These are phyloP conservation scores for Leccinum subgranulosum DNA, from an alignment of 768 basidiomycete species.

Conservation along the genomic window DNA sequence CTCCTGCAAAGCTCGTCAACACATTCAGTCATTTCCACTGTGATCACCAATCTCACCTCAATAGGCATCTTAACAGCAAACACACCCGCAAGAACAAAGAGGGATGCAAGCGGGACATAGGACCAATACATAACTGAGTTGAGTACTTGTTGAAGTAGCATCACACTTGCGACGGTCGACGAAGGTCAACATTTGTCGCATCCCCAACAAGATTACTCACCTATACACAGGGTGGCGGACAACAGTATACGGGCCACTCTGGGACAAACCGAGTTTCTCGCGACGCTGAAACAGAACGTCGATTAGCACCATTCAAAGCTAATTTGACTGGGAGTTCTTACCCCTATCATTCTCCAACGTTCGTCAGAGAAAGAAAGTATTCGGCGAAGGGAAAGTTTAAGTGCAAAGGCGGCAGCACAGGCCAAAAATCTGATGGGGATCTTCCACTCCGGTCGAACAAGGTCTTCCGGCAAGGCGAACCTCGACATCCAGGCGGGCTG, in stretches of 20 bases:
- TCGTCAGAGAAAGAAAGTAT: constrained; percentile 22
- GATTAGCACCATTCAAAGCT: neutral
- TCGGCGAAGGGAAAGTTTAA: constrained; percentile 11
- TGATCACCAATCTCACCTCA: constrained; percentile 24
- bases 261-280: constrained; percentile 29
- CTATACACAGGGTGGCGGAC: constrained; percentile 38
- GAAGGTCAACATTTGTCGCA: neutral
- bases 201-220: constrained; percentile 17
- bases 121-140: constrained; percentile 33
- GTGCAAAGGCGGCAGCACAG: constrained; percentile 24
- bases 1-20: constrained; percentile 22
- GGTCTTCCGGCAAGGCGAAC: constrained; percentile 24
- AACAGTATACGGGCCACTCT: constrained; percentile 34
- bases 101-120: constrained; percentile 31
- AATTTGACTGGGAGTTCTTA: constrained; percentile 2
- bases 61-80: constrained; percentile 34
- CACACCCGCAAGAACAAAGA: constrained; percentile 21
- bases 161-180: constrained; percentile 7
- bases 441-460: constrained; percentile 23
- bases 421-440: constrained; percentile 24
- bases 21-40: neutral
- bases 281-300: constrained; percentile 18
- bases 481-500: constrained; percentile 36
- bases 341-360: constrained; percentile 34
- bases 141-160: constrained; percentile 24